Conservation (phyloP, 2,329 filamentous ascomycete genomes). For the Penicillium sp. region DNA sequence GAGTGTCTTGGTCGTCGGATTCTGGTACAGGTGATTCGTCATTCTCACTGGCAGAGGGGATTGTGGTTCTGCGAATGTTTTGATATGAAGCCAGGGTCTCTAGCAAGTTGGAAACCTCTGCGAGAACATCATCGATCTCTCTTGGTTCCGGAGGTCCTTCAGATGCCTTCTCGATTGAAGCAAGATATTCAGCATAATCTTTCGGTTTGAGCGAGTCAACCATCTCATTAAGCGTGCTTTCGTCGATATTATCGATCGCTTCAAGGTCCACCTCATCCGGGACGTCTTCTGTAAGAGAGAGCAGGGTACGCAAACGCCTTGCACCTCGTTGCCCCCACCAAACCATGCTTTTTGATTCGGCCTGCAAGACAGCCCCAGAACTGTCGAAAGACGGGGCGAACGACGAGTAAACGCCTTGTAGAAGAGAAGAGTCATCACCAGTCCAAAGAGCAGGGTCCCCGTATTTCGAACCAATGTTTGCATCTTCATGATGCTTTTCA, state of each 20-base stretch:
- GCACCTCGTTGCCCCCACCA: constrained; percentile 49
- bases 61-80: constrained; percentile 55
- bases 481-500: constrained; percentile 32
- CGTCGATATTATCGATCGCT: constrained; percentile 39
- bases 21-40: constrained; percentile 25
- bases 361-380: constrained; percentile 42
- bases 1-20: constrained; percentile 48
- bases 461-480: constrained; percentile 20
- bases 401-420: constrained; percentile 49
- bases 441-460: constrained; percentile 31
- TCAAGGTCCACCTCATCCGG: constrained; percentile 22
- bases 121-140: constrained; percentile 52
- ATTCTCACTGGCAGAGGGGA: constrained; percentile 29
- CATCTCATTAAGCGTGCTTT: constrained; percentile 42
- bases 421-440: constrained; percentile 36
- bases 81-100: constrained; percentile 64
- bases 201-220: constrained; percentile 44
- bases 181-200: constrained; percentile 27
- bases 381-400: constrained; percentile 51
- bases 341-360: constrained; percentile 42
- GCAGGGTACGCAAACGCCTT: constrained; percentile 38
- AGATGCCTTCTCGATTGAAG: constrained; percentile 16
- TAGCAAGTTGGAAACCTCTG: constrained; percentile 60
- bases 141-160: constrained; percentile 43
- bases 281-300: constrained; percentile 28